A percentile compares a stretch with the other conserved stretches of the same genome.
These are phyloP conservation scores for Exophiala sp. DNA, from an alignment of 2,329 filamentous ascomycete species.

Conservation along the genomic window DNA sequence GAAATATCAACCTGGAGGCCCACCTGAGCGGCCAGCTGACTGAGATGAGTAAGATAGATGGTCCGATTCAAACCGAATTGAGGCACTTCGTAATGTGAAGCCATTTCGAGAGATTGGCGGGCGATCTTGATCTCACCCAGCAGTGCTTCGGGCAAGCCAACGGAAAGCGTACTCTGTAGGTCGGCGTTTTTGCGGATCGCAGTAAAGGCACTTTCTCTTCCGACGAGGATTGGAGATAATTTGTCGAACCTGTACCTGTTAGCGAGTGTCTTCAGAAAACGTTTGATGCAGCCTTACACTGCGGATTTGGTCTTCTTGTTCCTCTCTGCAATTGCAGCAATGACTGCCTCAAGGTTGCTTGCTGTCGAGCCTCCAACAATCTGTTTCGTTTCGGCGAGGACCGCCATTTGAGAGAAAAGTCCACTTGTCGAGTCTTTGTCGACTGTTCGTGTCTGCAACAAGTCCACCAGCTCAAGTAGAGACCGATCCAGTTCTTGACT, in stretches of 20 bases:
- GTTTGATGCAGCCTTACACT: slow-evolving; percentile 12
- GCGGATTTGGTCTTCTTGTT: slow-evolving; percentile 13
- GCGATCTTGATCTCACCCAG: slow-evolving; percentile 71
- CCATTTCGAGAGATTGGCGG: slow-evolving; percentile 66
- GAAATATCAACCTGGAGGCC: slow-evolving; percentile 71
- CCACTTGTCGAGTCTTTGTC: slow-evolving; percentile 1
- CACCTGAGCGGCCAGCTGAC: slow-evolving; percentile 61
- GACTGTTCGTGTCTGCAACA: background rate
- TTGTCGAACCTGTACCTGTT: slow-evolving; percentile 46
- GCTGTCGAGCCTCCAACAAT: slow-evolving; percentile 9
- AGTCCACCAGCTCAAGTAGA: slow-evolving; percentile 1
- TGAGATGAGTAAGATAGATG: slow-evolving; percentile 72
- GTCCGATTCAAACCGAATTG: slow-evolving; percentile 85
- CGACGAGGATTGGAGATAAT: slow-evolving; percentile 73
- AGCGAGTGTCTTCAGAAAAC: background rate
- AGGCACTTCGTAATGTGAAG: slow-evolving; percentile 70
- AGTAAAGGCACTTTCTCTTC: slow-evolving; percentile 74
- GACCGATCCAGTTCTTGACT: slow-evolving; percentile 10
- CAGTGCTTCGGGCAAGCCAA: slow-evolving; percentile 59
- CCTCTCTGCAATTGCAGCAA: slow-evolving; percentile 9
- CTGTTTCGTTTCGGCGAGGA: slow-evolving; percentile 20
- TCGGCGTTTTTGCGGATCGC: slow-evolving; percentile 65
- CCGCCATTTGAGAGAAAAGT: slow-evolving; percentile 15
- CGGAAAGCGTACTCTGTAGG: slow-evolving; percentile 55
- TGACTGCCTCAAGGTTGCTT: slow-evolving; percentile 14